Conservation (phyloP, 176 grass and related monocot genomes). For the Triticum aestivum region DNA sequence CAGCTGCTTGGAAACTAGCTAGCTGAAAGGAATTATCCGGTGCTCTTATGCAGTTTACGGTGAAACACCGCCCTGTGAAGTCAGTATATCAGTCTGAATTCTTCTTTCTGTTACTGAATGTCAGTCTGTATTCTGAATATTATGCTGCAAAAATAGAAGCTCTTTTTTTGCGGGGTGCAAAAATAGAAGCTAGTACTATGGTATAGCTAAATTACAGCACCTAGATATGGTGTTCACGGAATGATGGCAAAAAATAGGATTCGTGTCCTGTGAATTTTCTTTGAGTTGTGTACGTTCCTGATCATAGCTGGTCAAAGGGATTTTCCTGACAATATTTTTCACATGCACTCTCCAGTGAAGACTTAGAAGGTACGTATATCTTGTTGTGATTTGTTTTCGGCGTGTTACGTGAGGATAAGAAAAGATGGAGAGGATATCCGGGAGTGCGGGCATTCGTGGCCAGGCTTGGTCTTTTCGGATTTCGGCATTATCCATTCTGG, state of each 20-base stretch:
- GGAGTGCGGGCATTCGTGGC: slow-evolving; percentile 56
- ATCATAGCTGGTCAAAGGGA: background rate
- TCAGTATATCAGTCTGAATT: background rate
- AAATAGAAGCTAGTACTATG: background rate
- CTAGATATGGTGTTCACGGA: background rate
- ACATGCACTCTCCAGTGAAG: slow-evolving; percentile 10
- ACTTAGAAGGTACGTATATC: background rate
- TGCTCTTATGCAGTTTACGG: background rate
- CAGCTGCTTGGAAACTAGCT: slow-evolving; percentile 34
- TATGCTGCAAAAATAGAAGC: background rate
- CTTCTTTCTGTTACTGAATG: no score
- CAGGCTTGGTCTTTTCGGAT: slow-evolving; percentile 61
- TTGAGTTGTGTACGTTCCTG: background rate
- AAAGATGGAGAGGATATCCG: slow-evolving; percentile 60
- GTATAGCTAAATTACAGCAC: background rate
- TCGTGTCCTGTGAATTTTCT: background rate
- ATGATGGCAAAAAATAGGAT: background rate
- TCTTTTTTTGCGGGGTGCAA: no score
- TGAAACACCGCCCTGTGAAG: background rate
- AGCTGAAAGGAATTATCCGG: background rate
- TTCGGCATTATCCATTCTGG: slow-evolving; percentile 62
- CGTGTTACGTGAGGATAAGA: slow-evolving; percentile 57
- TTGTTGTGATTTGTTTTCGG: background rate
- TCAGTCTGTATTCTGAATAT: background rate
- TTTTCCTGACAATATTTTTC: background rate